Conservation (phyloP, 2,329 filamentous ascomycete genomes). For the Sporothrix pallida region DNA sequence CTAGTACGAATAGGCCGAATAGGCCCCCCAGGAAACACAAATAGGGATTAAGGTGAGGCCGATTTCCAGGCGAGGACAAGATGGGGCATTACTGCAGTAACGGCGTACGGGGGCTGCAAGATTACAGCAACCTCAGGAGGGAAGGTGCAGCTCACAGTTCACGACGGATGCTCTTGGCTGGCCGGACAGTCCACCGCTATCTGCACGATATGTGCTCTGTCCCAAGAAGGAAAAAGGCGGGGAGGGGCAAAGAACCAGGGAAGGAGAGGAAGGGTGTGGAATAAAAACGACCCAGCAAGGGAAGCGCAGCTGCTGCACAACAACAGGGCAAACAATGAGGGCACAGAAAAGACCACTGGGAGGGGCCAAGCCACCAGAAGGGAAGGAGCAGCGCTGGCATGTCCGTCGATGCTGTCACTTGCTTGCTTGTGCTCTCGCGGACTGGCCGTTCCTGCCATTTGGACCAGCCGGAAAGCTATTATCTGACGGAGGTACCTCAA, state of each 20-base stretch:
- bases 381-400: conserved; percentile 3
- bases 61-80: conserved; percentile 1
- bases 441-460: conserved; percentile 8
- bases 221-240: conserved; percentile 30
- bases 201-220: conserved; percentile 15
- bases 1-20: conserved; percentile 19
- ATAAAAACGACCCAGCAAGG: conserved; percentile 13
- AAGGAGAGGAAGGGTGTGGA: conserved; percentile 29
- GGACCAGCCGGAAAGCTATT: not conserved
- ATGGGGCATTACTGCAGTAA: conserved; percentile 24
- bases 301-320: conserved; percentile 7
- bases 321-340: conserved; percentile 1
- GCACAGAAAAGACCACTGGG: conserved; percentile 14
- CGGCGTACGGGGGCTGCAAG: conserved; percentile 26
- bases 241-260: conserved; percentile 33
- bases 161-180: conserved; percentile 7
- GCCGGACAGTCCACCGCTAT: conserved; percentile 24
- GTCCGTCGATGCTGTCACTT: conserved; percentile 12
- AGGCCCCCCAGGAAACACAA: conserved; percentile 11
- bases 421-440: not conserved
- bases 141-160: conserved; percentile 24
- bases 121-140: conserved; percentile 17
- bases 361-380: conserved; percentile 3
- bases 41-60: conserved; percentile 22
- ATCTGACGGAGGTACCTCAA: conserved; percentile 5